Base-by-base conservation (phyloP, 495 filamentous ascomycete species). In the Podospora tetraspora region DNA sequence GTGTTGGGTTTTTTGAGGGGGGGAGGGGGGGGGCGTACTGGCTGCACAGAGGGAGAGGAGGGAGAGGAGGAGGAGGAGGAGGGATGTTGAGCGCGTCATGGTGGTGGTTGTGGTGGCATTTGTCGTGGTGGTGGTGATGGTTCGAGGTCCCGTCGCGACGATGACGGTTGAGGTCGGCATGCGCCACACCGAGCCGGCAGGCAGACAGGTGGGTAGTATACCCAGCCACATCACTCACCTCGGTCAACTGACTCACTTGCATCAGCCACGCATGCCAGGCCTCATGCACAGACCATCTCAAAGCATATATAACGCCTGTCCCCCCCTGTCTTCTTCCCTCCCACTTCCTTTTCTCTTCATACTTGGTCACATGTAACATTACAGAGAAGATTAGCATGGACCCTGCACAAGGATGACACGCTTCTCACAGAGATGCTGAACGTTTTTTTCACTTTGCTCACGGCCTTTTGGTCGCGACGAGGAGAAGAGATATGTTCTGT, bases 381-480 rank as follows among this genome's bases (percentile, higher is more conserved):
- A 79, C 76, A 91, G 88, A 93, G 89, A 93, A 92, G 88, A 93
- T 92, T 94, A 96, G 92, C 93, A 95, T 96, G 91, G 92, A 91
- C 93, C 93, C 93, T 97, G 93, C 91, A 94, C 25, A 94, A 95
- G 92, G 92, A 94, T 94, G 92, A 95, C 91, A 95, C 91, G 90
- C 90, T 91, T 90, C 91, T 91, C 90, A 93, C 92, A 92, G 91
- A 92, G 90, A 91, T 88, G 89, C 89, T 90, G 89, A 67, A 62
- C 0, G 24, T 59, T 68, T 69, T 64, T 69, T 64, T 64, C 67
- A 59, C 67, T 64, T 23, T 69, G 67, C 59, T 69, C 68, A 30
- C 34, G 68, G 63, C 37, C 63, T 66, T 25, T 30, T 2, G 68
- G 68, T 60, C 29, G 59, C 52, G 67, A 69, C 62, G 64, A 56